Base-by-base conservation (phyloP, 2,329 filamentous ascomycete species). In the Colletotrichum lupini region DNA sequence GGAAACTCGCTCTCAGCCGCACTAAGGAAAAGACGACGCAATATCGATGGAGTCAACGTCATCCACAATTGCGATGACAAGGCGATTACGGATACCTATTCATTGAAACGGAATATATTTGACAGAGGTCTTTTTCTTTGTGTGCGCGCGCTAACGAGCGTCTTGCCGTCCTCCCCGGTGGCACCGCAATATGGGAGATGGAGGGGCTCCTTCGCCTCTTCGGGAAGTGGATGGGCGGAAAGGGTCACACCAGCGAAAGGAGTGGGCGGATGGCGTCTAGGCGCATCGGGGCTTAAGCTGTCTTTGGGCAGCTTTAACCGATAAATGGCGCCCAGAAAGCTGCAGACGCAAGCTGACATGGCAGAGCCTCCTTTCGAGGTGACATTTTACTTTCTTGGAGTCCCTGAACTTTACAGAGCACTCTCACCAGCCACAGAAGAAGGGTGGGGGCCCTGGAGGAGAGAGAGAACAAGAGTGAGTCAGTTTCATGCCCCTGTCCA, bases 231-330 rank as follows among this genome's bases (percentile, higher is more conserved):
- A 65, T 52, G 49, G 26, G 28, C 62, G 35, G 66, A 37, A 58
- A 14, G 55, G 56, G n/a, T 59, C 16, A 19, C 19, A 56, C 49
- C 49, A 26, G 8, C 6, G 30, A 14, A 58, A 42, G 32, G 56
- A 19, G 35, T 19, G 37, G 37, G 37, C 37, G 37, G 37, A 42
- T 19, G 37, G 37, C 37, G 37, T 42, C 16, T 42, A 42, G 28
- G 37, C 8, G 32, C 30, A 35, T 60, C 22, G 55, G 19, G 16
- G 28, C 16, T 30, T 9, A 49, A n/a, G 22, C 8, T 56, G 22
- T 55, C 14, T 30, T 30, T 46, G 28, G 52, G 64, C 64, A 72
- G 69, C 69, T 72, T 72, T 72, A 60, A 68, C 69, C 59, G 59
- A 64, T 68, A 69, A 55, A 73, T 65, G 60, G 55, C 60, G 70